A percentile compares a stretch with the other conserved stretches of the same genome.
These are phyloP conservation scores for Pichia norvegensis DNA, from an alignment of 1,139 yeast species.

Conservation along the genomic window DNA sequence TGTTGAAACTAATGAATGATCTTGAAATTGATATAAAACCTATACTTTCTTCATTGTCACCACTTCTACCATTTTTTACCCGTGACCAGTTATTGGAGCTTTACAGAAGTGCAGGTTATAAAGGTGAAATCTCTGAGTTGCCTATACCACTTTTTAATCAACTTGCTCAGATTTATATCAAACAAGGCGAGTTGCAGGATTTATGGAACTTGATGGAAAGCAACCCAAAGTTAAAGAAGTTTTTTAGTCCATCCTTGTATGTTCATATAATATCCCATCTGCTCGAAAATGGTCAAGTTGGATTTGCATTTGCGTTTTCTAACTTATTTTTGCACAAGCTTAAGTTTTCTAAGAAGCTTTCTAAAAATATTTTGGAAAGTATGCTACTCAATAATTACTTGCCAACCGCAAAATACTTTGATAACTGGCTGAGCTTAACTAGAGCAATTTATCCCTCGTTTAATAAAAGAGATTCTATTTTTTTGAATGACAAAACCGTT, in stretches of 20 bases:
- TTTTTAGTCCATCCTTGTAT: slow-evolving; percentile 15
- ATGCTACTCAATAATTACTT: slow-evolving; percentile 17
- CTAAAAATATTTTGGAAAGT: slow-evolving; percentile 14
- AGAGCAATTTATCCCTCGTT: slow-evolving; percentile 7
- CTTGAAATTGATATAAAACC: slow-evolving; percentile 17
- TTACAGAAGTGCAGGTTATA: slow-evolving; percentile 11
- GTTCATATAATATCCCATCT: slow-evolving; percentile 18
- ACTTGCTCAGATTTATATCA: slow-evolving; percentile 16
- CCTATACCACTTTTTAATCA: slow-evolving; percentile 16
- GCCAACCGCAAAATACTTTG: slow-evolving; percentile 17
- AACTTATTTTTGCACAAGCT: slow-evolving; percentile 10
- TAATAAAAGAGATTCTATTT: slow-evolving; percentile 7
- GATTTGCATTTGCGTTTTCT: slow-evolving; percentile 22
- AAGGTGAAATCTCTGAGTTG: slow-evolving; percentile 1
- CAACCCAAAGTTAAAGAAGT: neutral
- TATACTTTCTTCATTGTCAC: slow-evolving; percentile 13
- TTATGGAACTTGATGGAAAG: slow-evolving; percentile 16
- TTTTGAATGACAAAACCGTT: slow-evolving; percentile 6
- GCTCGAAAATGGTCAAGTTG: slow-evolving; percentile 15
- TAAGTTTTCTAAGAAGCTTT: neutral
- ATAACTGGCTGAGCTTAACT: slow-evolving; percentile 20
- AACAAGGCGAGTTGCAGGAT: slow-evolving; percentile 10
- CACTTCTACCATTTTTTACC: slow-evolving; percentile 3
- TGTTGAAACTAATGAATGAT: slow-evolving; percentile 21
- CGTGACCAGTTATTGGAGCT: slow-evolving; percentile 16